Percentiles rank a stretch among this genome's conserved stretches.
Evolutionary conservation across 176 grass and related monocot species (phyloP).

Genomic region (Lolium perenne): DNA sequence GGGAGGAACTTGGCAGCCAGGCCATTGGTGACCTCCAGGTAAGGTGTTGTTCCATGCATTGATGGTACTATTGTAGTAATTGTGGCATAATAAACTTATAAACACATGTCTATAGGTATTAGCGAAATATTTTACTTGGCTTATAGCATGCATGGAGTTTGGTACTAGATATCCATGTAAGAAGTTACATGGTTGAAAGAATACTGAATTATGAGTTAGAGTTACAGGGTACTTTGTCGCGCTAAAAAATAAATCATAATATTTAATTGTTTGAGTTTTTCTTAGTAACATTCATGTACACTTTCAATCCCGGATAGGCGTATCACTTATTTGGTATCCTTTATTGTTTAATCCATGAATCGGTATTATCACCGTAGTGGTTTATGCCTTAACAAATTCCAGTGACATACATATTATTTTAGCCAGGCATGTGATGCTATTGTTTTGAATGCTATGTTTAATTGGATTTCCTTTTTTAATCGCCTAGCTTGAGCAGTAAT

Average conservation of each 20-base stretch:
- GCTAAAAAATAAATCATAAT: not conserved
- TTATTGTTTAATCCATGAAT: not conserved
- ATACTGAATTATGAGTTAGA: not conserved
- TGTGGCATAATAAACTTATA: not conserved
- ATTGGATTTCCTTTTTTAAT: too few species aligned
- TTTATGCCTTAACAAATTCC: too few species aligned
- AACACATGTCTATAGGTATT: not conserved
- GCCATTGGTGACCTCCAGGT: conserved; percentile 99
- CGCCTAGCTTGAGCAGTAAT: too few species aligned
- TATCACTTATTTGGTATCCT: not conserved
- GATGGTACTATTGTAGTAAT: not conserved
- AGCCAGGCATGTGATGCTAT: too few species aligned
- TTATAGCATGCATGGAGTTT: not conserved
- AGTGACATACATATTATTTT: too few species aligned
- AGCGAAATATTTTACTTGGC: not conserved
- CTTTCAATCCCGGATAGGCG: not conserved
- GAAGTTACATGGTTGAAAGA: not conserved
- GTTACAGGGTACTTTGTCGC: not conserved
- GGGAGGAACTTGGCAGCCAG: conserved; percentile 88
- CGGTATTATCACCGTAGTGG: conserved; percentile 7
- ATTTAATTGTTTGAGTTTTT: conserved; percentile 2
- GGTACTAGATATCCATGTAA: not conserved
- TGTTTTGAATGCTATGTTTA: too few species aligned
- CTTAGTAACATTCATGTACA: not conserved
- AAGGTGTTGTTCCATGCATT: conserved; percentile 28